Evolutionary conservation across 106 monocot genomes (phyloP), one percentile per base, ranked within the genome.

Genomic region (Apostasia shenzhenica): DNA sequence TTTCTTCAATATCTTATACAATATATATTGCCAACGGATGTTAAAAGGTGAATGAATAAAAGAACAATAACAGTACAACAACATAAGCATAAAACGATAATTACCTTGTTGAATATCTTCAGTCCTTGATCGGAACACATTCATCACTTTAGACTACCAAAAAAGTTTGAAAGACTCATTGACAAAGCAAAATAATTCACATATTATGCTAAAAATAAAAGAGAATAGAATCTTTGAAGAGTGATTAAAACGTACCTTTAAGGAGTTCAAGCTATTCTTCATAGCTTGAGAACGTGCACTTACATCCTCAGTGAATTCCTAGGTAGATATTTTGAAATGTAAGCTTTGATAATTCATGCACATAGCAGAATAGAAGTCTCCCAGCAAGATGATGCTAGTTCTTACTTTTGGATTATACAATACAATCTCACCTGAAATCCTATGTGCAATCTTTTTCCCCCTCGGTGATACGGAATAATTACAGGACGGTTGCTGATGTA

Each of bases 391-490:
- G 65, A 38, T 37, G 40, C 9, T 26, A 26, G 26, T 26, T 26
- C 26, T 44, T 45, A 57, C 41, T 41, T 68, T 12, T 12, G 38
- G 10, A 46, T 8, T 41, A 10, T 60, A n/a, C 13, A 45, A 66
- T 58, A 47, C 52, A 12, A 45, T 67, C 13, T 77, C 62, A 93
- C 99, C 90, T 93, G 90, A 78, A 85, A 83, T 78, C 93, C 99
- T 70, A 90, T 85, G 65, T 99, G 90, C 82, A 99, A 66, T 67
- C 93, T 79, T 70, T 84, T 99, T 38, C 99, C 99, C 67, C 99
- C 99, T 70, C 87, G 90, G 77, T 99, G 90, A 73, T 90, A 99
- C 10, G 99, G 99, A 78, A 99, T 81, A 55, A 93, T 85, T 14
- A 93, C 85, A 41, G 99, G 99, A 6, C 89, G 87, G 54, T 76